Evolutionary conservation across 2,329 filamentous ascomycete species (phyloP), one percentile per base, ranked within the genome.

Genomic region (Allantophomopsis lycopodina): DNA sequence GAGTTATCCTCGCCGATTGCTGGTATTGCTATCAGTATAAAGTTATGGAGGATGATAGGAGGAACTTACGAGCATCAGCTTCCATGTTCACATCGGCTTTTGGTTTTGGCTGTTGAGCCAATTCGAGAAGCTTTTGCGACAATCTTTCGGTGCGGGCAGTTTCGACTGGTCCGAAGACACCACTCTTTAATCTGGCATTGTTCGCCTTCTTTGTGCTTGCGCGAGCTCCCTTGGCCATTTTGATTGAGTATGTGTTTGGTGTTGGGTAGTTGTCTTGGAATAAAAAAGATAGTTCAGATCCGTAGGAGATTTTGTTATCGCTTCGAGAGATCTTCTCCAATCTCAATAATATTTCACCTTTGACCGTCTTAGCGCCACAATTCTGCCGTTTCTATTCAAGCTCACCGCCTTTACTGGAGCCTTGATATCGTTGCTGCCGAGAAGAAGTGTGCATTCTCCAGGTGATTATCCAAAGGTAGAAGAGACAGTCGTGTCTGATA

Each of bases 181-280:
- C 77, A 48, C 74, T 68, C 60, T 88, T 88, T 48, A 94, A 71
- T 52, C 75, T 79, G 50, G 74, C 71, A 64, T 87, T 86, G 67
- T 95, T 95, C 54, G 71, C 70, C 67, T 95, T 95, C 53, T 70
- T 76, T 48, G 73, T 68, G 57, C 81, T 93, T 48, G 88, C 75
- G 58, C 89, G 73, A 44, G 83, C 68, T 57, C 84, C 83, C 60
- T 94, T 95, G 17, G 88, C 89, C 89, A 95, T 96, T 51, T 41
- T 71, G 32, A 34, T 7, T 34, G 23, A 12, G 23, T 28, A 12
- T 28, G 11, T 8, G 10, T 28, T 28, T 28, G 23, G 8, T 28
- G 8, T 28, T 28, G 23, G 23, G 11, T 8, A 8, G 23, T 28
- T 28, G 23, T 28, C 3, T 12, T 6, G 3, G 7, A 12, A 28